Evolutionary conservation across 768 basidiomycete species (phyloP), one percentile per base, ranked within the genome.

Genomic region (Termitomyces sp.): DNA sequence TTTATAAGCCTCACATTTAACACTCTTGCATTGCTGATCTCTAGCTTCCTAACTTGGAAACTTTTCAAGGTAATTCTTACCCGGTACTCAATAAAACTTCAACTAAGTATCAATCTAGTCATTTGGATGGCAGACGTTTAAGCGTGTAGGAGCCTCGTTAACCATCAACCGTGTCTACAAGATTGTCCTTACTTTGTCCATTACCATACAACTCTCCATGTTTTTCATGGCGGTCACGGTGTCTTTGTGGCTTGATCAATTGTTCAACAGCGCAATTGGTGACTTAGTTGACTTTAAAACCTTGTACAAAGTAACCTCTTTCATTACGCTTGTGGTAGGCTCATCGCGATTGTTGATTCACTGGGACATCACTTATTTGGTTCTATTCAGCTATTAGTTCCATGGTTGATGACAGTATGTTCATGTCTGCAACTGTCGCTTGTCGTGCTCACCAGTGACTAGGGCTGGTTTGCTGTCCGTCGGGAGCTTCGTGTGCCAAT

Each of bases 71-170:
- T 89, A 51, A 19, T 62, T 60, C 15, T 22, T 45, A 26, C 26
- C 34, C 4, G 30, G 47, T 21, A 35, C 45, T 48, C 38, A 53
- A 8, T 15, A 19, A 8, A 10, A 41, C 37, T 35, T 30, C 4
- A n/a, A 28, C 26, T 53, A 34, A 40, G 10, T 19, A 38, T 19
- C n/a, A 38, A 22, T 40, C 17, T 45, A 88, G 87, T 64, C 77
- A 15, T 92, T 88, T 66, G 87, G 90, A 43, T 93, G 89, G 89
- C 87, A 89, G 68, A 93, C 89, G 0, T 93, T 91, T 78, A 90
- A 90, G 68, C 86, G 88, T 54, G 82, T 91, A 50, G 89, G 90
- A 37, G 88, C 90, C 11, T 88, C 84, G 6, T 70, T 81, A 60
- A 76, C 75, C 11, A 89, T 92, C 70, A 88, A 87, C 67, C 79